Percentiles rank a stretch among this genome's conserved stretches.
Conservation (phyloP, 805 yeast species). For the Lipomyces kockii region DNA sequence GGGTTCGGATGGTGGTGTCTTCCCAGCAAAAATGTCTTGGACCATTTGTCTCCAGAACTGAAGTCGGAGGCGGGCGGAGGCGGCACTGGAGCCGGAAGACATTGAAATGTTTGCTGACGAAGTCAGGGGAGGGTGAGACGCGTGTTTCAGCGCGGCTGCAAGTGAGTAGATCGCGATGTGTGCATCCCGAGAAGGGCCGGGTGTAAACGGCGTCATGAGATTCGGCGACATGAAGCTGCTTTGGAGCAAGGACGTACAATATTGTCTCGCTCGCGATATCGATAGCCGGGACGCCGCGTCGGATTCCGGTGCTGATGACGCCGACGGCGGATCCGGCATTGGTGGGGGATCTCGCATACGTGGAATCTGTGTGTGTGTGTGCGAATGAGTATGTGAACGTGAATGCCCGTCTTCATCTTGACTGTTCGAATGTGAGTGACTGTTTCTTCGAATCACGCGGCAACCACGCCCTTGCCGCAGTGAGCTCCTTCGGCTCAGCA, state of each 20-base stretch:
- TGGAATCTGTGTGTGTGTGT: background rate
- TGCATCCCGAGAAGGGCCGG: constrained; percentile 64
- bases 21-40: constrained; percentile 50
- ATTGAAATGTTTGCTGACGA: constrained; percentile 55
- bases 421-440: constrained; percentile 19
- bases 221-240: constrained; percentile 45
- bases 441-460: background rate
- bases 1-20: constrained; percentile 61
- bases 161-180: constrained; percentile 69
- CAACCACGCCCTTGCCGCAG: background rate
- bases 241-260: constrained; percentile 20
- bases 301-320: background rate
- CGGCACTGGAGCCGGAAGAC: constrained; percentile 57
- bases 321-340: background rate
- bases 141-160: constrained; percentile 14
- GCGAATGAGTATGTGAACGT: constrained; percentile 19
- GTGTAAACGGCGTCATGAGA: constrained; percentile 69
- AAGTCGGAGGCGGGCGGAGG: constrained; percentile 55
- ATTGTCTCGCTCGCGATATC: constrained; percentile 16
- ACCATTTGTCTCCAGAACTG: constrained; percentile 75
- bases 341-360: background rate
- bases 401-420: constrained; percentile 11
- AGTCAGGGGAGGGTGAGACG: constrained; percentile 19
- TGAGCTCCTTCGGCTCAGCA: background rate
- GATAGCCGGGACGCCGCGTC: constrained; percentile 3